Base-by-base conservation (phyloP, 345 rosid genomes). In the Sapria himalayana region DNA sequence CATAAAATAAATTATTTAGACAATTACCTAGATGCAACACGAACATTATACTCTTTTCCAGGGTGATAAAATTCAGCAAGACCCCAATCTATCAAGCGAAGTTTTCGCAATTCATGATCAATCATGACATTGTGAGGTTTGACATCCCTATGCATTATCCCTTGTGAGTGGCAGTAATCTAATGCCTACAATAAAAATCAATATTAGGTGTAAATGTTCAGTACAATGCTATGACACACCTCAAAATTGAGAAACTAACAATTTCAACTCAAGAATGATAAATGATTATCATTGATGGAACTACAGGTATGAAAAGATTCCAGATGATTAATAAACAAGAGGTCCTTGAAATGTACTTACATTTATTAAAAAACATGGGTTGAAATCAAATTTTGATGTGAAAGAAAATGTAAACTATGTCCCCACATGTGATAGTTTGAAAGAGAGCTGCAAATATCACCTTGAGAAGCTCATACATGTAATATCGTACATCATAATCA, bases 121-220 rank as follows among this genome's bases (percentile, higher is more conserved):
- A 78, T 74, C 92, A 78, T 78, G 31, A 78, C 92, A 48, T 78
- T 78, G 54, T 78, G 92, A 27, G 92, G 92, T 63, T 78, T 78
- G 29, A 78, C 92, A 48, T 74, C 92, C 63, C 92, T 74, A 45
- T 78, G 92, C 92, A 78, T 78, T 51, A 78, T 78, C 18, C 92
- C 92, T 58, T 74, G 85, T 17, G 92, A 78, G 57, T 78, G 92
- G 44, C 92, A 74, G 61, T 56, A 74, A 60, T 78, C 92, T 54
- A 78, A 42, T 19, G 92, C 92, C 92, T 78, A 66, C 47, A 66
- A 35, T n/a, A 16, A 29, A 32, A 39, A 29, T 39, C 11, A 5
- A 43, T 7, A 19, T 23, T 12, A 48, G 9, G 10, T n/a, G 2
- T 32, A 16, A 4, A 29, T 15, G n/a, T n/a, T n/a, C n/a, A n/a